A percentile compares a stretch with the other conserved stretches of the same genome.
Evolutionary conservation across 2,329 filamentous ascomycete species (phyloP).

Genomic region (Aspergillus floridensis): DNA sequence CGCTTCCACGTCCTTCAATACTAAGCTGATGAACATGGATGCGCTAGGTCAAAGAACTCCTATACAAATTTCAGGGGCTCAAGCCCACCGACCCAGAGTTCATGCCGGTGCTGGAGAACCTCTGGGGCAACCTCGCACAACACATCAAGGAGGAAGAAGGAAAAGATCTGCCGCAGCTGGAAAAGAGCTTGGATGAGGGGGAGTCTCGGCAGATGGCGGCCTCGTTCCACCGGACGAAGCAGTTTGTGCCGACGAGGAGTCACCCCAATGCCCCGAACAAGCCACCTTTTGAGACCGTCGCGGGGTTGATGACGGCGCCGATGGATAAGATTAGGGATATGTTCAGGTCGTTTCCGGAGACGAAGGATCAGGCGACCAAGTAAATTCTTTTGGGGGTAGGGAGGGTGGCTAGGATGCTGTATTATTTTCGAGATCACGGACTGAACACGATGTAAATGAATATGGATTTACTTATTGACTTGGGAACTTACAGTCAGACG

Average conservation of each 20-base stretch:
- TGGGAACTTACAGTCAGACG: too few relatives aligned
- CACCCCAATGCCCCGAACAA: conserved; percentile 51
- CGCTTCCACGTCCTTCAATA: not conserved
- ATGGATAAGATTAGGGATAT: conserved; percentile 55
- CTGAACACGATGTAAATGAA: too few relatives aligned
- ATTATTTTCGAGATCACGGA: too few relatives aligned
- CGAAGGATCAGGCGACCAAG: not conserved
- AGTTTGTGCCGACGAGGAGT: conserved; percentile 51
- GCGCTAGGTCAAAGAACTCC: conserved; percentile 48
- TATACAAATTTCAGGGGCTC: conserved; percentile 51
- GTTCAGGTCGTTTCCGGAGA: conserved; percentile 29
- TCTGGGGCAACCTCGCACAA: conserved; percentile 42
- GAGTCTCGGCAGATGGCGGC: conserved; percentile 38
- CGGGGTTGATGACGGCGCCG: conserved; percentile 54
- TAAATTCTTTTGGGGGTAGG: not conserved
- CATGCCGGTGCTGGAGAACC: conserved; percentile 37
- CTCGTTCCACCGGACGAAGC: conserved; percentile 52
- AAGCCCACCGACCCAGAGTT: conserved; percentile 40
- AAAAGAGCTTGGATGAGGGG: conserved; percentile 36
- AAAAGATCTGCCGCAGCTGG: conserved; percentile 48
- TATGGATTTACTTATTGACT: too few relatives aligned
- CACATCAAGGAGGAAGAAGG: conserved; percentile 53
- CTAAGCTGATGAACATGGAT: not conserved
- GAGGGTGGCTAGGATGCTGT: too few relatives aligned
- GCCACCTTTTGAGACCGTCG: conserved; percentile 56